Conservation (phyloP, 805 yeast genomes). For the Candida coleopterorum region DNA sequence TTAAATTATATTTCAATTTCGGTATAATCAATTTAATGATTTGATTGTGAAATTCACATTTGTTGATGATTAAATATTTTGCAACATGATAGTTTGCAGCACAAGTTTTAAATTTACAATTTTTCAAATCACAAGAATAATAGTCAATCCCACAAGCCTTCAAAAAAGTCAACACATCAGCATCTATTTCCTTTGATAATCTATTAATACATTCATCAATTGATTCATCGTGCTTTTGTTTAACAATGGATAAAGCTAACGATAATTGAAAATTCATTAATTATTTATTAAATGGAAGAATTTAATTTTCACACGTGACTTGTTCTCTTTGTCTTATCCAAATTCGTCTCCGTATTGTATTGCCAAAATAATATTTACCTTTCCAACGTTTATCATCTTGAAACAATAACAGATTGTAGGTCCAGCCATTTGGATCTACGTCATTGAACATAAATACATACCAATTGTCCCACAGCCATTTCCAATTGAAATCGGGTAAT, state of each 20-base stretch:
- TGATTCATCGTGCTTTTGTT: background rate
- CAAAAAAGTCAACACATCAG: background rate
- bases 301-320: too few species aligned
- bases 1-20: background rate
- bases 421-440: constrained; percentile 86
- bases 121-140: constrained; percentile 1
- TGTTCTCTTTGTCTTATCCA: constrained; percentile 48
- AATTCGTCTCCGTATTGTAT: constrained; percentile 60
- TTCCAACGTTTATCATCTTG: constrained; percentile 50
- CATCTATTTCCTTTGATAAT: constrained; percentile 7
- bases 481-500: constrained; percentile 58
- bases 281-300: too few species aligned
- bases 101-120: background rate
- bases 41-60: constrained; percentile 5
- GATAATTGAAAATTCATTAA: constrained; percentile 2
- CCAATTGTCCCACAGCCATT: constrained; percentile 70
- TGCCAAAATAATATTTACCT: constrained; percentile 53
- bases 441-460: constrained; percentile 65
- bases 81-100: background rate
- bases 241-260: constrained; percentile 6
- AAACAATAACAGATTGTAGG: constrained; percentile 53
- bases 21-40: constrained; percentile 1
- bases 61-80: constrained; percentile 1
- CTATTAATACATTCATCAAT: background rate
- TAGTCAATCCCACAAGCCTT: constrained; percentile 6